These are phyloP conservation scores for Microglena sp. DNA, from an alignment of 139 green algal species.

Conservation along the genomic window DNA sequence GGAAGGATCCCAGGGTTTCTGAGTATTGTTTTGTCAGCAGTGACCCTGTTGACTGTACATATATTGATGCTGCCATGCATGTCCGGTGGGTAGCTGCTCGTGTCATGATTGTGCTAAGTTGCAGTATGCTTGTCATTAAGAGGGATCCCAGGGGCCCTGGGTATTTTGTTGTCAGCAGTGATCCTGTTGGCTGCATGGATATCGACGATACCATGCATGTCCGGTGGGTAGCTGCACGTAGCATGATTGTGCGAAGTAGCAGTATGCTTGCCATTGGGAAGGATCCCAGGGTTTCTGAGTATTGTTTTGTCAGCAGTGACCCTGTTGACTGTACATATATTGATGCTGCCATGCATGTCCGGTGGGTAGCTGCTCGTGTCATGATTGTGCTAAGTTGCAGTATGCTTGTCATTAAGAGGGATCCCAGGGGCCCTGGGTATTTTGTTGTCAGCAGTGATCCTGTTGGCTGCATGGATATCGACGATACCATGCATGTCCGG, in stretches of 20 bases:
- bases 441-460: slow-evolving; percentile 32
- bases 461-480: slow-evolving; percentile 47
- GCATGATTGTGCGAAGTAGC: no score
- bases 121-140: slow-evolving; percentile 7
- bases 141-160: slow-evolving; percentile 30
- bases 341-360: slow-evolving; percentile 42
- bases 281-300: slow-evolving; percentile 21
- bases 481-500: slow-evolving; percentile 46
- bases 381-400: no score
- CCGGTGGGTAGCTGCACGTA: slow-evolving; percentile 19
- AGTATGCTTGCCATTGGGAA: no score
- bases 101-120: no score
- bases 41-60: slow-evolving; percentile 37
- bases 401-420: slow-evolving; percentile 11
- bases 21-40: slow-evolving; percentile 25
- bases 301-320: slow-evolving; percentile 24
- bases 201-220: slow-evolving; percentile 52
- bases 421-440: slow-evolving; percentile 33
- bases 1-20: slow-evolving; percentile 15
- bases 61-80: slow-evolving; percentile 46
- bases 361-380: slow-evolving; percentile 13
- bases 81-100: slow-evolving; percentile 18
- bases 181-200: slow-evolving; percentile 46
- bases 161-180: slow-evolving; percentile 29
- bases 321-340: slow-evolving; percentile 43